phyloP scores from a whole-genome alignment of 2,329 filamentous ascomycete species.

The Apiospora hydei region DNA sequence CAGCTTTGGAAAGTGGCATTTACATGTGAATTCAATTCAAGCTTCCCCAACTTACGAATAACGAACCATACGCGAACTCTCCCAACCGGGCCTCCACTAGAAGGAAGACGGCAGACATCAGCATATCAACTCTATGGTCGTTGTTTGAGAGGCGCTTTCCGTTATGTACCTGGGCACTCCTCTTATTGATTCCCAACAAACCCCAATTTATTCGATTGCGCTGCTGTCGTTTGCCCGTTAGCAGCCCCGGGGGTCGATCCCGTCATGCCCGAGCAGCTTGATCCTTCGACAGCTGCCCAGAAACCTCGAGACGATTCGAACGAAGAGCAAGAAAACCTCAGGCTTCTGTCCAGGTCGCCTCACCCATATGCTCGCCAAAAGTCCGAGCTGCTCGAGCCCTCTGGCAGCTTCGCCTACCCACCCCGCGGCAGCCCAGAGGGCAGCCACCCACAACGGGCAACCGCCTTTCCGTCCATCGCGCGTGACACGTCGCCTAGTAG shows the following conservation, averaged over 20 bases:
- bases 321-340: constrained; percentile 50
- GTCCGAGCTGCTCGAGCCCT: constrained; percentile 61
- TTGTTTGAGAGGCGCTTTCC: neutral
- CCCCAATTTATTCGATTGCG: neutral
- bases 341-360: constrained; percentile 66
- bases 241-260: constrained; percentile 18
- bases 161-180: constrained; percentile 13
- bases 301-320: constrained; percentile 37
- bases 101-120: neutral
- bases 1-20: constrained; percentile 10
- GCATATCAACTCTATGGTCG: neutral
- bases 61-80: constrained; percentile 4
- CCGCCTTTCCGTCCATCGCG: constrained; percentile 42
- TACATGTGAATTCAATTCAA: constrained; percentile 20
- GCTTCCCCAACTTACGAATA: constrained; percentile 14
- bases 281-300: constrained; percentile 43
- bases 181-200: neutral
- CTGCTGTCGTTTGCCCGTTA: neutral
- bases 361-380: constrained; percentile 72
- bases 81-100: neutral
- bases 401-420: constrained; percentile 46
- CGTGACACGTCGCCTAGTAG: constrained; percentile 70
- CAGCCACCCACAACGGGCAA: constrained; percentile 32
- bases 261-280: constrained; percentile 44
- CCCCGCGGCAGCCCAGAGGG: constrained; percentile 35